Base-by-base conservation (phyloP, 148 eudicot genomes). In the Cornus kousa region DNA sequence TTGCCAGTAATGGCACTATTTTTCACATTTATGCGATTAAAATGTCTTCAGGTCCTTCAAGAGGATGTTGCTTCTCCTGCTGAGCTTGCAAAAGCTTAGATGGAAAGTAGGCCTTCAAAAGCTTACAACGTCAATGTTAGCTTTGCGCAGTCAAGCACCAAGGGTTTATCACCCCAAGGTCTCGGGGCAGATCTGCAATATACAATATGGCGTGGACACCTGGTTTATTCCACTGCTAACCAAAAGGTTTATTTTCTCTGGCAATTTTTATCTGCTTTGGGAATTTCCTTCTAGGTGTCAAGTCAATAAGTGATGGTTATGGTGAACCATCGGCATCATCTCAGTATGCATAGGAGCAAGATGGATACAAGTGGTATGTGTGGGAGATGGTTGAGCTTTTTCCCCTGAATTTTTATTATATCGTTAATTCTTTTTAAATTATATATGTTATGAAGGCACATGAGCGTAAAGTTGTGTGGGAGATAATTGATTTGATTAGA, bases 21-120 rank as follows among this genome's bases (percentile, higher is more conserved):
- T 57, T 60, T 39, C 31, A 68, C 24, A 14, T 50, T 57, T 50
- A 32, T 37, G 65, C 11, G 11, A 69, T 19, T 11, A 53, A 53
- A 53, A 53, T 76, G 39, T 70, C 32, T 78, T 43, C 81, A 95
- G 99, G 92, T 82, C 66, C 78, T 79, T 81, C 90, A 88, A 68
- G 98, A 89, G 77, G 89, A 86, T 79, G 71, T 88, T 84, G 90
- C 94, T 59, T 90, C 97, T 23, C 98, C 99, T 79, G 92, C 94
- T 79, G 98, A 97, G 77, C 92, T 97, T 81, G 99, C 99, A 70
- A 94, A 94, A 90, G 95, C 95, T 59, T 97, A 94, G 84, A 97
- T 97, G 99, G 95, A 91, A 53, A 86, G 85, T 69, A 83, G 87
- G 83, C 82, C 95, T 68, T 79, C 88, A 60, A 87, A 83, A 79